These are phyloP conservation scores for Lepidium campestre DNA, from an alignment of 441 rosid genomes.

Conservation along the genomic window DNA sequence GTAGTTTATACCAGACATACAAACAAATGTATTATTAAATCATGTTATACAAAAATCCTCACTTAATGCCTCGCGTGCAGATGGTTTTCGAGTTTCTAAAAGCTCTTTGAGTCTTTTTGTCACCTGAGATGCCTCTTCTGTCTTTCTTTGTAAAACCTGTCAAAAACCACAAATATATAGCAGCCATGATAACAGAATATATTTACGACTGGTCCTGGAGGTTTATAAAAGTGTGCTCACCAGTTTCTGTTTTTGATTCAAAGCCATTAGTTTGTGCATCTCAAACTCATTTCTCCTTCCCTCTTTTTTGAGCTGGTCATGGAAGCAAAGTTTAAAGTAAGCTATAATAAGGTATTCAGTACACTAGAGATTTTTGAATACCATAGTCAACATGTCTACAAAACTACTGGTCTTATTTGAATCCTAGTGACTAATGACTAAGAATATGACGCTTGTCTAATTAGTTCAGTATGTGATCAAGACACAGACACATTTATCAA, in stretches of 20 bases:
- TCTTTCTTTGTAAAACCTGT: conserved; percentile 94
- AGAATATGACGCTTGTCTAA: neutral
- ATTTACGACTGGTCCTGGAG: neutral
- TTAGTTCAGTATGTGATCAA: neutral
- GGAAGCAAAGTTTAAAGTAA: neutral
- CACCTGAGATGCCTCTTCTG: conserved; percentile 95
- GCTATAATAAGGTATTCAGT: neutral
- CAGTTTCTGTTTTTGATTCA: conserved; percentile 96
- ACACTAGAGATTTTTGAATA: neutral
- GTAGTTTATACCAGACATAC: neutral
- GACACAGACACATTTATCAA: neutral
- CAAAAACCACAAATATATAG: conserved; percentile 7
- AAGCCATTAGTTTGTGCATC: conserved; percentile 92
- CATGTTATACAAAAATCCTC: conserved; percentile 10
- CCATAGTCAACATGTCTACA: neutral
- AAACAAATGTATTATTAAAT: conserved; percentile 3
- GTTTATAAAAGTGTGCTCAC: conserved; percentile 33
- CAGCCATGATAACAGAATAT: neutral
- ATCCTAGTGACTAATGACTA: neutral
- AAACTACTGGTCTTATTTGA: neutral
- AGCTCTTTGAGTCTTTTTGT: conserved; percentile 93
- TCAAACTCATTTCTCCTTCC: conserved; percentile 94
- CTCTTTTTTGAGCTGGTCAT: conserved; percentile 84
- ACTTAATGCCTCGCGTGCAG: conserved; percentile 61
- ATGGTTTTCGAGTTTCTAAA: conserved; percentile 74